These are phyloP conservation scores for Solanum tarapatanum DNA, from an alignment of 257 asterid genomes.

Conservation along the genomic window DNA sequence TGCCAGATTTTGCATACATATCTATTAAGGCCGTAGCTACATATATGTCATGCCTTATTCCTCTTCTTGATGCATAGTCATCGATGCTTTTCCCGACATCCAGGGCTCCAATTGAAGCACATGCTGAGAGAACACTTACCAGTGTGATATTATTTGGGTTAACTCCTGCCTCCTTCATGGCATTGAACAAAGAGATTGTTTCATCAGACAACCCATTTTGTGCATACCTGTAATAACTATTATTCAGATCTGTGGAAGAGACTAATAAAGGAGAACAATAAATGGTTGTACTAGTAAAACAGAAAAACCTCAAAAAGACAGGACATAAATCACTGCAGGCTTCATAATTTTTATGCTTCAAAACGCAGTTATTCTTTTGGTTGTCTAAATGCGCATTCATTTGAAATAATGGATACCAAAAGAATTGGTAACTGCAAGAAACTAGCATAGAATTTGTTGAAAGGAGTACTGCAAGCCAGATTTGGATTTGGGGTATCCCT, in stretches of 20 bases:
- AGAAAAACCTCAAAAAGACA: neutral
- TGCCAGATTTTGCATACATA: slow-evolving; percentile 91
- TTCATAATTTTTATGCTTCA: neutral
- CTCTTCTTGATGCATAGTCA: slow-evolving; percentile 49
- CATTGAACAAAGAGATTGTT: slow-evolving; percentile 46
- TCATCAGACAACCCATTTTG: slow-evolving; percentile 76
- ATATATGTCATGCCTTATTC: slow-evolving; percentile 40
- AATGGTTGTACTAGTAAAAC: neutral
- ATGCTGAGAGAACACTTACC: slow-evolving; percentile 69
- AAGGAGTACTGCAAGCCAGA: neutral
- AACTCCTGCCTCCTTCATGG: slow-evolving; percentile 54
- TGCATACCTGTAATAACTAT: slow-evolving; percentile 44
- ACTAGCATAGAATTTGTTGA: neutral
- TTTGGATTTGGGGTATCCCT: neutral
- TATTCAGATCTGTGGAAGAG: slow-evolving; percentile 1
- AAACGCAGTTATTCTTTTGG: neutral
- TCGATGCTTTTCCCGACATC: slow-evolving; percentile 56
- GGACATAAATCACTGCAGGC: neutral
- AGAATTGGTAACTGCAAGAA: neutral
- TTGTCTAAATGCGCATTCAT: neutral
- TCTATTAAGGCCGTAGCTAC: slow-evolving; percentile 76
- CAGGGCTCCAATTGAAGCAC: slow-evolving; percentile 78
- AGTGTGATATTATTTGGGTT: slow-evolving; percentile 68
- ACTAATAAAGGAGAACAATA: neutral
- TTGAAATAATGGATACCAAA: neutral